phyloP scores from a whole-genome alignment of 1,284 basidiomycete species.

The Ceratobasidium sp. region DNA sequence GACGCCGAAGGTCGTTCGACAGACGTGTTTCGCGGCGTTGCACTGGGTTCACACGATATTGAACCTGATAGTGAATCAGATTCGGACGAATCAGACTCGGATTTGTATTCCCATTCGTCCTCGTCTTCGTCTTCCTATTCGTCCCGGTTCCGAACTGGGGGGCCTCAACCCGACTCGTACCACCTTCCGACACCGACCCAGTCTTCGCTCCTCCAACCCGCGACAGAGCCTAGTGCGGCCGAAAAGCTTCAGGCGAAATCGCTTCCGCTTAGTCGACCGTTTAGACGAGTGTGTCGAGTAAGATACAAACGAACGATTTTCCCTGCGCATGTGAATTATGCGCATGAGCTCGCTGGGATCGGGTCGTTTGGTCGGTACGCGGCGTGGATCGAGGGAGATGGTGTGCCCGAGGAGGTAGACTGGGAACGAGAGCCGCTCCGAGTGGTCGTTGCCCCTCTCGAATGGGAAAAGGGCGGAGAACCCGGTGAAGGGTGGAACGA shows the following conservation, averaged over 20 bases:
- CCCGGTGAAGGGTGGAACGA: background rate
- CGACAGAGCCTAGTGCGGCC: background rate
- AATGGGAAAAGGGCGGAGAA: conserved; percentile 5
- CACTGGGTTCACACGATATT: conserved; percentile 15
- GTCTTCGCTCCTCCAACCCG: conserved; percentile 13
- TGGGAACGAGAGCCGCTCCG: conserved; percentile 10
- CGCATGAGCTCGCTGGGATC: conserved; percentile 29
- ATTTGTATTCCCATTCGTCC: background rate
- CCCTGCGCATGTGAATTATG: conserved; percentile 31
- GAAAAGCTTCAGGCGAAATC: background rate
- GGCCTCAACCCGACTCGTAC: background rate
- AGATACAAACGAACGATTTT: conserved; percentile 30
- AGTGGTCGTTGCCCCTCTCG: conserved; percentile 9
- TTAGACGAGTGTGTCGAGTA: conserved; percentile 5
- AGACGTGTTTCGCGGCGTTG: conserved; percentile 22
- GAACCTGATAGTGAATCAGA: conserved; percentile 17
- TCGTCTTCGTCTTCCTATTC: background rate
- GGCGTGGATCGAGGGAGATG: conserved; percentile 31
- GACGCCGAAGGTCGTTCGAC: conserved; percentile 12
- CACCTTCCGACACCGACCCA: conserved; percentile 18
- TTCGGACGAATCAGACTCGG: background rate
- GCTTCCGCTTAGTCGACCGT: background rate
- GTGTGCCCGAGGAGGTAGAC: conserved; percentile 15
- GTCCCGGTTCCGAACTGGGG: background rate
- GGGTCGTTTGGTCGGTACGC: conserved; percentile 32